Percentiles rank a stretch among this genome's conserved stretches.
Evolutionary conservation across 768 basidiomycete genomes (phyloP).

Genomic region (Phanerochaete sordida): DNA sequence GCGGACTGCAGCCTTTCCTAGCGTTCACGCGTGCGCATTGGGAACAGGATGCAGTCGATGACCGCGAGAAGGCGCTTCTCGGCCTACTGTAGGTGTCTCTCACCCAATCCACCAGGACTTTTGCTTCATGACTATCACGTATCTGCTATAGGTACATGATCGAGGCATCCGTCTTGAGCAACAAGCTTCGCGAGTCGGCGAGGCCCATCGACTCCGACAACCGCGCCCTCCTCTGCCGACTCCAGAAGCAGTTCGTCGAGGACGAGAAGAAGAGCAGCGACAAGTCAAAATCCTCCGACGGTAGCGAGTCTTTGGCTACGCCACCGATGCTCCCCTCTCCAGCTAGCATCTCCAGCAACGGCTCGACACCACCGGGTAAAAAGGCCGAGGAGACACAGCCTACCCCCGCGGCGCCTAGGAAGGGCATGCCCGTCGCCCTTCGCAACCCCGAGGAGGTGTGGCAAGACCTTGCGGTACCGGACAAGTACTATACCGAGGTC

Average conservation of each 20-base stretch:
- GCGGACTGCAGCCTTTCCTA: conserved; percentile 25
- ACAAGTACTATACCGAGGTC: background rate
- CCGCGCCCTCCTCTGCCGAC: conserved; percentile 2
- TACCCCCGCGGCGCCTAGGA: background rate
- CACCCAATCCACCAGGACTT: conserved; percentile 15
- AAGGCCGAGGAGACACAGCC: conserved; percentile 22
- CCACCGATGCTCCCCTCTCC: conserved; percentile 81
- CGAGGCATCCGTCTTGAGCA: conserved; percentile 66
- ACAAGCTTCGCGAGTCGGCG: conserved; percentile 42
- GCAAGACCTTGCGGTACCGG: background rate
- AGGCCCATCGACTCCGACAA: conserved; percentile 22
- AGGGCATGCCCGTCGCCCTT: background rate
- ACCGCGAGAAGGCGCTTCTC: conserved; percentile 57
- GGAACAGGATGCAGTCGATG: conserved; percentile 42
- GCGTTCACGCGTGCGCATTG: conserved; percentile 72
- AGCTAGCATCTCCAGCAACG: conserved; percentile 67
- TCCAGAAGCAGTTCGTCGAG: conserved; percentile 1
- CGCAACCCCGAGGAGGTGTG: background rate
- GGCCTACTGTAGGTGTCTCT: conserved; percentile 70
- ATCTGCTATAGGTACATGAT: conserved; percentile 65
- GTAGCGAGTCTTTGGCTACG: conserved; percentile 4
- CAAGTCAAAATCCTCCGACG: background rate
- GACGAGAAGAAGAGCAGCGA: background rate
- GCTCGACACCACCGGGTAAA: conserved; percentile 67
- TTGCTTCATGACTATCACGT: conserved; percentile 24